Evolutionary conservation across 169 alveolate genomes (phyloP).

Genomic region (Condylostoma magnum): DNA sequence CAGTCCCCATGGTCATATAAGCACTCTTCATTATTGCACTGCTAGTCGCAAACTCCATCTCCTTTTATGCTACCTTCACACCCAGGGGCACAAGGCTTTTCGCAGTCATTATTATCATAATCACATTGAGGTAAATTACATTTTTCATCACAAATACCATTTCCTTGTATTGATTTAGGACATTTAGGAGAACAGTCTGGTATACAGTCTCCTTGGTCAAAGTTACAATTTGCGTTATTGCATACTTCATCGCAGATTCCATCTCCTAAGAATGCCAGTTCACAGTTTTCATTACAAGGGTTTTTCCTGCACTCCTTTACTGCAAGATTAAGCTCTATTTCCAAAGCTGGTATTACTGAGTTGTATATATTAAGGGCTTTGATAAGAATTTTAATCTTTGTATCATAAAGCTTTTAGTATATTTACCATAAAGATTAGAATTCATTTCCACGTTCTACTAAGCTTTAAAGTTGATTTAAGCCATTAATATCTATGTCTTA

Average conservation of each 20-base stretch:
- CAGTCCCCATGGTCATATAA: not conserved
- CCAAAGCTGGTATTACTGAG: too few species aligned
- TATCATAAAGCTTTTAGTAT: too few species aligned
- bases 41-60: not conserved
- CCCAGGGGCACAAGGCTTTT: not conserved
- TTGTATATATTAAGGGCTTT: too few species aligned
- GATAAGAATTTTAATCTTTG: too few species aligned
- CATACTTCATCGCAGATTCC: conserved; percentile 8
- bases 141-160: not conserved
- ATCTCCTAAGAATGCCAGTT: not conserved
- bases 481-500: too few species aligned
- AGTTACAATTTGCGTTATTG: not conserved
- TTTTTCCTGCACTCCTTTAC: too few species aligned
- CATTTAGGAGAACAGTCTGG: not conserved
- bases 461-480: too few species aligned
- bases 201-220: conserved; percentile 22
- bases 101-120: not conserved
- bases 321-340: too few species aligned
- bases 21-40: not conserved
- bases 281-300: too few species aligned
- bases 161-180: not conserved
- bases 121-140: not conserved
- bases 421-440: too few species aligned
- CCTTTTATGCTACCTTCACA: not conserved
- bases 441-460: too few species aligned